A percentile compares a stretch with the other conserved stretches of the same genome.
Evolutionary conservation across 1,139 yeast species (phyloP).

Genomic region (Kluyveromyces sp.): DNA sequence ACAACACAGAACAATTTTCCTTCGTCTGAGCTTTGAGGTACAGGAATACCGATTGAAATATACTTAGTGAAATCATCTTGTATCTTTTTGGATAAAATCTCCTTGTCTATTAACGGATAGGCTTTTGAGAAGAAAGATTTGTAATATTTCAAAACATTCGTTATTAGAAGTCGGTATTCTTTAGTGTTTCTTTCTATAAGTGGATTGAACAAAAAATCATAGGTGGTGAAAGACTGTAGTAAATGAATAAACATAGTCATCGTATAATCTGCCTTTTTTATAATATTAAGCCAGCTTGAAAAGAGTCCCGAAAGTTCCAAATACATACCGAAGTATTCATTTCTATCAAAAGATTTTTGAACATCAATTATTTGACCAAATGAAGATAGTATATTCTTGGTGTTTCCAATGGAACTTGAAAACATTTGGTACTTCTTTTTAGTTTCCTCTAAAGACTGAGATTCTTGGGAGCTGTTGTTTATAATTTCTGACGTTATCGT

Average conservation of each 20-base stretch:
- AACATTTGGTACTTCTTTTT: conserved; percentile 19
- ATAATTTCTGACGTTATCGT: conserved; percentile 32
- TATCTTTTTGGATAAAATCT: conserved; percentile 31
- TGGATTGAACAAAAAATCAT: conserved; percentile 22
- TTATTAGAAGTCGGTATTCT: conserved; percentile 39
- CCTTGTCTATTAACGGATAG: conserved; percentile 44
- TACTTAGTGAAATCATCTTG: conserved; percentile 30
- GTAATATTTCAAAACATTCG: conserved; percentile 41
- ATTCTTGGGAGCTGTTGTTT: conserved; percentile 18
- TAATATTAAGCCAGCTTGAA: conserved; percentile 43
- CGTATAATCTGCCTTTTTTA: conserved; percentile 28
- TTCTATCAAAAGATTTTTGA: conserved; percentile 44
- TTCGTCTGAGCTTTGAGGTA: conserved; percentile 15
- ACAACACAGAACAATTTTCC: conserved; percentile 48
- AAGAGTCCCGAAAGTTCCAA: conserved; percentile 51
- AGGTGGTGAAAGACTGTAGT: conserved; percentile 37
- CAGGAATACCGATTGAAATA: conserved; percentile 14
- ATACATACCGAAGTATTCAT: conserved; percentile 58
- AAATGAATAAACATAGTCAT: conserved; percentile 45
- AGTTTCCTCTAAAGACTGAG: conserved; percentile 12
- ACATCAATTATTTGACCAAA: conserved; percentile 44
- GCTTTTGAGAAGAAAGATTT: conserved; percentile 38
- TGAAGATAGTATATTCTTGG: conserved; percentile 37
- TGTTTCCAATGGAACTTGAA: conserved; percentile 11
- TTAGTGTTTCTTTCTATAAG: conserved; percentile 28